Evolutionary conservation across 352 stramenopile species (phyloP).

Genomic region (Phytophthora crassamura): DNA sequence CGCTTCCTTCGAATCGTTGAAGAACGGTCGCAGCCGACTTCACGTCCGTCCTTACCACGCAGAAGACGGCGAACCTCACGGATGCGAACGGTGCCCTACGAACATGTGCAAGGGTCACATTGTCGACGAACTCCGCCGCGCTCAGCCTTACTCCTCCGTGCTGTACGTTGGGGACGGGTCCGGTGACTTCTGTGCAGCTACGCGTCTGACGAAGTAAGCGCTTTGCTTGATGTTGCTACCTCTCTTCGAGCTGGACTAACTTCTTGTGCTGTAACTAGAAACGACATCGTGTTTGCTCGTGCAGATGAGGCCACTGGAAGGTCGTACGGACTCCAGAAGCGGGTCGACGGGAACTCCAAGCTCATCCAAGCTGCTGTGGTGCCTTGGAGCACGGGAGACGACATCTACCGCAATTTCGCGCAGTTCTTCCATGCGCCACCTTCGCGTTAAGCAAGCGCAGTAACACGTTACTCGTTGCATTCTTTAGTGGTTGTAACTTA

Average conservation of each 20-base stretch:
- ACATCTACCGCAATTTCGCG: constrained; percentile 66
- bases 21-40: constrained; percentile 37
- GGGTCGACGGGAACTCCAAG: constrained; percentile 41
- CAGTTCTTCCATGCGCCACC: constrained; percentile 31
- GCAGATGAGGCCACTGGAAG: constrained; percentile 54
- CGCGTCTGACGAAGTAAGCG: constrained; percentile 56
- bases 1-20: constrained; percentile 43
- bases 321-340: constrained; percentile 64
- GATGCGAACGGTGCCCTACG: constrained; percentile 60
- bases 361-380: constrained; percentile 54
- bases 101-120: constrained; percentile 90
- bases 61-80: constrained; percentile 44
- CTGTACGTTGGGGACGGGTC: constrained; percentile 79
- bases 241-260: background rate
- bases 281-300: constrained; percentile 73
- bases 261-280: constrained; percentile 25
- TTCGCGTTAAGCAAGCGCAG: background rate
- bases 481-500: constrained; percentile 15
- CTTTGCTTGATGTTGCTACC: background rate
- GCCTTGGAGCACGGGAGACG: constrained; percentile 65
- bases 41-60: constrained; percentile 65
- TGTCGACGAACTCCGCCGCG: constrained; percentile 50
- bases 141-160: constrained; percentile 48
- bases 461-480: constrained; percentile 8
- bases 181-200: constrained; percentile 76